Percentiles rank a stretch among this genome's conserved stretches.
phyloP scores from a whole-genome alignment of 345 rosid species.

The Aquilaria yunnanensis region DNA sequence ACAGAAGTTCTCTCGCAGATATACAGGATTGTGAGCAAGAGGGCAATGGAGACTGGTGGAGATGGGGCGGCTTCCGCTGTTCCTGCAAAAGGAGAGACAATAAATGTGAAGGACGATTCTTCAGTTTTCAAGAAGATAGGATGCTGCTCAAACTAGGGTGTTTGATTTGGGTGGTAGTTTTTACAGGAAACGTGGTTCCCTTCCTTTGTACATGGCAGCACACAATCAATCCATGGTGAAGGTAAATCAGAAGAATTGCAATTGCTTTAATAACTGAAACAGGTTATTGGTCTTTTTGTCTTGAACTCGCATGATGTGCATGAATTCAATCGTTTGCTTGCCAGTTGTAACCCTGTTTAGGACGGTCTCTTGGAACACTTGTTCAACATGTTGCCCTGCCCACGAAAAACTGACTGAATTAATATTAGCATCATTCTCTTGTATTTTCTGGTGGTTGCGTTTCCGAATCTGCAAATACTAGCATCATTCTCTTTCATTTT shows the following conservation, averaged over 20 bases:
- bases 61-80: conserved; percentile 21
- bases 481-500: no score
- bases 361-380: no score
- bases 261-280: not conserved
- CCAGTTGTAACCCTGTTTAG: no score
- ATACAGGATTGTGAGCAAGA: conserved; percentile 39
- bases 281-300: not conserved
- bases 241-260: not conserved
- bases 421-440: no score
- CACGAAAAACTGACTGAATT: no score
- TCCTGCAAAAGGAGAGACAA: conserved; percentile 32
- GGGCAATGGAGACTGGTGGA: conserved; percentile 40
- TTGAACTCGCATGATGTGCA: not conserved
- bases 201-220: conserved; percentile 14
- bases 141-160: conserved; percentile 31
- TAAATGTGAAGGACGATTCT: conserved; percentile 36
- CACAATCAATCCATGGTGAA: not conserved
- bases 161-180: not conserved
- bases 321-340: not conserved
- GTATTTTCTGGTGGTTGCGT: no score
- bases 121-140: conserved; percentile 25
- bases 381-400: no score
- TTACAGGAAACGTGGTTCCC: not conserved
- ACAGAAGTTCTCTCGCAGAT: conserved; percentile 44
- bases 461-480: no score